phyloP scores from a whole-genome alignment of 257 asterid genomes.

The Parsonsia alboflavescens region DNA sequence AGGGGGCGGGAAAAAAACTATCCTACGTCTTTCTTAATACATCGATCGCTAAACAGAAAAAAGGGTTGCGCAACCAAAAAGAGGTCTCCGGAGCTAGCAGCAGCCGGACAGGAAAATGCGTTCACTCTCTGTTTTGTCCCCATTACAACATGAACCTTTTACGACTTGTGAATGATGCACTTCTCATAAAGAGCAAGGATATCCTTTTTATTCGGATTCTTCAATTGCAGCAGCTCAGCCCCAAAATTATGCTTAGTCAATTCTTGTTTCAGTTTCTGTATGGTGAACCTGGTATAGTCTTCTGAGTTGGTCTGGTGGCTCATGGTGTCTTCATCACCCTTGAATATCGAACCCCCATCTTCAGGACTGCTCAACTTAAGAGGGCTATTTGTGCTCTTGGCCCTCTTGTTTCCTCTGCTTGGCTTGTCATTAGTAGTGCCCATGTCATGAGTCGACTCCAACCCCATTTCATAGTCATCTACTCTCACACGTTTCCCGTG shows the following conservation, averaged over 20 bases:
- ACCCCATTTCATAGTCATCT: slow-evolving; percentile 70
- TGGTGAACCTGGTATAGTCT: slow-evolving; percentile 63
- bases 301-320: slow-evolving; percentile 56
- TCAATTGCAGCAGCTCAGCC: slow-evolving; percentile 63
- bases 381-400: slow-evolving; percentile 74
- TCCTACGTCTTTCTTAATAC: neutral
- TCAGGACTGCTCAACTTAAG: slow-evolving; percentile 51
- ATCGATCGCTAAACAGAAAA: too few species aligned
- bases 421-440: slow-evolving; percentile 44
- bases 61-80: too few species aligned
- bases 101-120: neutral
- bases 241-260: slow-evolving; percentile 67
- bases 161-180: slow-evolving; percentile 46
- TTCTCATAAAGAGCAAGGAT: slow-evolving; percentile 70
- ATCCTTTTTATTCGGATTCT: slow-evolving; percentile 60
- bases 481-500: slow-evolving; percentile 72
- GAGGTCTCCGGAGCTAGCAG: neutral
- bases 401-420: slow-evolving; percentile 58
- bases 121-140: neutral
- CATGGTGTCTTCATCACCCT: slow-evolving; percentile 53
- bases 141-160: slow-evolving; percentile 15
- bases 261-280: slow-evolving; percentile 68
- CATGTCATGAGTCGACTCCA: slow-evolving; percentile 60
- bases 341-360: slow-evolving; percentile 81
- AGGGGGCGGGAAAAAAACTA: neutral